phyloP scores from a whole-genome alignment of 164 flowering plant genomes.

The Magnolia officinalis region DNA sequence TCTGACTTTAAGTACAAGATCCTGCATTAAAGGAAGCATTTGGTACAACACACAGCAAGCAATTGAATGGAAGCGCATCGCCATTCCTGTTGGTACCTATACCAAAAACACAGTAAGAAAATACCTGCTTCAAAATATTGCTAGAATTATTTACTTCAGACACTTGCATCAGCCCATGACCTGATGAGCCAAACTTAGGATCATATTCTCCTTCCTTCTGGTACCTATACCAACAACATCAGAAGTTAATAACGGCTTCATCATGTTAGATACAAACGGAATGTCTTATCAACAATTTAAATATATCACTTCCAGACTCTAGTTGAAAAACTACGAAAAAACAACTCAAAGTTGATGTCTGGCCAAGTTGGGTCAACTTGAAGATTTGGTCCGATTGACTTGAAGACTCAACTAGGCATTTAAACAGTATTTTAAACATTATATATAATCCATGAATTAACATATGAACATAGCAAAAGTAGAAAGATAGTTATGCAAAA shows the following conservation, averaged over 20 bases:
- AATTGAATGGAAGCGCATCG: neutral
- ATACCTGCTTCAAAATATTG: conserved; percentile 69
- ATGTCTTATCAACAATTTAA: neutral
- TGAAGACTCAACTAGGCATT: too few relatives aligned
- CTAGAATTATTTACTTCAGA: conserved; percentile 43
- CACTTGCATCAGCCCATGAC: conserved; percentile 54
- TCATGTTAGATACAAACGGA: neutral
- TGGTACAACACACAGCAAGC: neutral
- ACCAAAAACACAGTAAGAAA: conserved; percentile 1
- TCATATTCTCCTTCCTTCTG: conserved; percentile 53
- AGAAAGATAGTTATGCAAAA: too few relatives aligned
- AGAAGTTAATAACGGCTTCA: neutral
- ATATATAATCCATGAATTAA: too few relatives aligned
- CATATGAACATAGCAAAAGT: too few relatives aligned
- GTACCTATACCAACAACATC: conserved; percentile 36
- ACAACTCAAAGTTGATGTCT: neutral
- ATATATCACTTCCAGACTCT: too few relatives aligned
- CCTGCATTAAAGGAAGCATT: conserved; percentile 30
- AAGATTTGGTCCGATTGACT: too few relatives aligned
- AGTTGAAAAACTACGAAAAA: too few relatives aligned
- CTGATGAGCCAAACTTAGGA: conserved; percentile 36
- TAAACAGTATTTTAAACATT: too few relatives aligned
- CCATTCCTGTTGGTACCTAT: neutral
- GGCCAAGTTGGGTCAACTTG: too few relatives aligned
- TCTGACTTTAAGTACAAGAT: conserved; percentile 52